phyloP scores from a whole-genome alignment of 208 protist species.

The Balamuthia mandrillaris region DNA sequence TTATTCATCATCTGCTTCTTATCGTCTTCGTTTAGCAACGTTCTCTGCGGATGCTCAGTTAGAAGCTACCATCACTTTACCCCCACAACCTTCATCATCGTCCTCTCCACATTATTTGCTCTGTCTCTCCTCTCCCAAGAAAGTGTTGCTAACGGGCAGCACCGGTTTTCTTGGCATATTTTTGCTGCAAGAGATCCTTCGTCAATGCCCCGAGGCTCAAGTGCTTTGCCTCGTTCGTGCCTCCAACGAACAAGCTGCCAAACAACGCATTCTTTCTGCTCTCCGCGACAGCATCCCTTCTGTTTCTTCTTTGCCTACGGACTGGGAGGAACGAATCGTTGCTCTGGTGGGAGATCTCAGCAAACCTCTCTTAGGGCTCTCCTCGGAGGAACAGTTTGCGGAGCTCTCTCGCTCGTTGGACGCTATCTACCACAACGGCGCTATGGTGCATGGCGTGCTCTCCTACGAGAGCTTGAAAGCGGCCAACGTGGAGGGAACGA shows the following conservation, averaged over 20 bases:
- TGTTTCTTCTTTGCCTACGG: neutral
- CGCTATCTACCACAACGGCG: slow-evolving; percentile 33
- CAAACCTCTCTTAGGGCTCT: neutral
- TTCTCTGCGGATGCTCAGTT: too few relatives aligned
- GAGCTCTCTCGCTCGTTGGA: neutral
- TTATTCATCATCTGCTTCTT: too few relatives aligned
- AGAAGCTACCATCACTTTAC: too few relatives aligned
- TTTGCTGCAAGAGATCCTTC: neutral
- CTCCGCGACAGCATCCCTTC: neutral
- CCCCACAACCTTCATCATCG: too few relatives aligned
- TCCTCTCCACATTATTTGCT: too few relatives aligned
- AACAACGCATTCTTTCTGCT: neutral
- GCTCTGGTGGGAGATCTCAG: neutral
- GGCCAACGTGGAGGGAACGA: neutral
- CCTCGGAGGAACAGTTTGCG: neutral
- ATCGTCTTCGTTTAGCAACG: too few relatives aligned
- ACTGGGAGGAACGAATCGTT: neutral
- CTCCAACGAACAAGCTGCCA: neutral
- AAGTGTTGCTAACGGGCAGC: slow-evolving; percentile 7
- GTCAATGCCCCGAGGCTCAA: neutral
- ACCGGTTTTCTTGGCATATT: slow-evolving; percentile 20
- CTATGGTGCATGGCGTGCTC: slow-evolving; percentile 14
- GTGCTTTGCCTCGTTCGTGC: slow-evolving; percentile 1
- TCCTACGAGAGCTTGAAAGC: neutral
- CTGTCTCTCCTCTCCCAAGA: too few relatives aligned